Evolutionary conservation across 1,139 yeast species (phyloP).

Genomic region (Suhomyces chickasaworum): DNA sequence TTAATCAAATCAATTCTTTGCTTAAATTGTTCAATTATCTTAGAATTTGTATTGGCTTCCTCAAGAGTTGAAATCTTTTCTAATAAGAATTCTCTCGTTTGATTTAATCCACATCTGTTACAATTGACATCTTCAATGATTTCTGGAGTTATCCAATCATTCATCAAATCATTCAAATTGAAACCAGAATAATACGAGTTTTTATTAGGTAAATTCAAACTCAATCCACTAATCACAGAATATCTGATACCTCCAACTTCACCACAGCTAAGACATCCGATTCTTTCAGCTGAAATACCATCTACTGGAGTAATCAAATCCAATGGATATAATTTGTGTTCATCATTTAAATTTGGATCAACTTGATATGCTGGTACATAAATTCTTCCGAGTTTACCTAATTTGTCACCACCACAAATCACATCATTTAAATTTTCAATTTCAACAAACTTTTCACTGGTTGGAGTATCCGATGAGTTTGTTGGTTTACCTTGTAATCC

Average conservation of each 20-base stretch:
- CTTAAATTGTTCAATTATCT: conserved; percentile 48
- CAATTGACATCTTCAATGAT: conserved; percentile 91
- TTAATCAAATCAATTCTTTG: conserved; percentile 59
- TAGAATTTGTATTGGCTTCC: conserved; percentile 33
- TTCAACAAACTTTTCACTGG: conserved; percentile 24
- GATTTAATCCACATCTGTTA: conserved; percentile 79
- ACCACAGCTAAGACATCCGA: conserved; percentile 87
- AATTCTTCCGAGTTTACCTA: conserved; percentile 62
- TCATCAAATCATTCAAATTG: conserved; percentile 58
- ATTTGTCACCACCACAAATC: conserved; percentile 49
- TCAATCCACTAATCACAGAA: conserved; percentile 78
- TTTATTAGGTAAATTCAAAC: conserved; percentile 59
- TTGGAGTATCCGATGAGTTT: conserved; percentile 7
- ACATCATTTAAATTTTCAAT: conserved; percentile 24
- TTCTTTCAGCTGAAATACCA: conserved; percentile 82
- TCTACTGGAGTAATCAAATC: conserved; percentile 83
- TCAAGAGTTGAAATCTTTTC: conserved; percentile 35
- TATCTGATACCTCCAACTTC: conserved; percentile 90
- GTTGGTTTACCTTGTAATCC: conserved; percentile 20
- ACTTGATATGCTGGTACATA: conserved; percentile 73
- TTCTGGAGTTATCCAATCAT: conserved; percentile 78
- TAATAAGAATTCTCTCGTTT: conserved; percentile 55
- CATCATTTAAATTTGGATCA: conserved; percentile 59
- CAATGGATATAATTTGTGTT: conserved; percentile 50
- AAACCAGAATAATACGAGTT: conserved; percentile 41